Evolutionary conservation across 768 basidiomycete species (phyloP).

Genomic region (Tylopilus plumbeoviolaceoides): DNA sequence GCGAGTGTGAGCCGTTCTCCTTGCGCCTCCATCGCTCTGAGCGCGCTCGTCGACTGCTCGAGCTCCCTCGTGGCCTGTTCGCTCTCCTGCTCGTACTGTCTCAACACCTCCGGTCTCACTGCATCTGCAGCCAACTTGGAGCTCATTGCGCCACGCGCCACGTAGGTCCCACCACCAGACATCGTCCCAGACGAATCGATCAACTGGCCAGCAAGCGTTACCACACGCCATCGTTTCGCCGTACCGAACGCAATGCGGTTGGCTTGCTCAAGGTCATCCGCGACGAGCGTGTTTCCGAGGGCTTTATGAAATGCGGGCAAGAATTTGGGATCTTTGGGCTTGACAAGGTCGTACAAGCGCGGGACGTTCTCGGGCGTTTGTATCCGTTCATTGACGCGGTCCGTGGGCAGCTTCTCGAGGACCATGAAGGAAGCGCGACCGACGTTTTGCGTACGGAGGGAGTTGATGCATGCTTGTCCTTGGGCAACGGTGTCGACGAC

Average conservation of each 20-base stretch:
- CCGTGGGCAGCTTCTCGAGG: constrained; percentile 70
- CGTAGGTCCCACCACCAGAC: constrained; percentile 88
- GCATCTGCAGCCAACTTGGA: constrained; percentile 79
- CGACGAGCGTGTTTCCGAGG: constrained; percentile 83
- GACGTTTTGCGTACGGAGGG: constrained; percentile 83
- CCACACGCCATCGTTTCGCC: constrained; percentile 78
- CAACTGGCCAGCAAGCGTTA: constrained; percentile 88
- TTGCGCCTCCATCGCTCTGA: constrained; percentile 57
- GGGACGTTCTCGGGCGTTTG: constrained; percentile 87
- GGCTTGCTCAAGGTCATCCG: constrained; percentile 86
- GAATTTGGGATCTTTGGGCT: constrained; percentile 80
- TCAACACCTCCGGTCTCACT: constrained; percentile 74
- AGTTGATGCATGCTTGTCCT: constrained; percentile 89
- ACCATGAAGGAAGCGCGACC: constrained; percentile 93
- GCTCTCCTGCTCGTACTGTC: constrained; percentile 70
- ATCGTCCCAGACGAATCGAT: constrained; percentile 96
- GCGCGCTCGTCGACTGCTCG: constrained; percentile 47
- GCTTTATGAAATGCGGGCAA: constrained; percentile 90
- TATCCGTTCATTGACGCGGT: constrained; percentile 43
- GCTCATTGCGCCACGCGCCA: constrained; percentile 84
- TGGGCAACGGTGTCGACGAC: constrained; percentile 90
- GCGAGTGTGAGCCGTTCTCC: constrained; percentile 54
- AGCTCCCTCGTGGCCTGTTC: constrained; percentile 56
- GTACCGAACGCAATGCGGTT: constrained; percentile 87
- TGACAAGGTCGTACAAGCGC: constrained; percentile 91